Conservation (phyloP, 2,329 filamentous ascomycete species). For the Cladosporium sp. region DNA sequence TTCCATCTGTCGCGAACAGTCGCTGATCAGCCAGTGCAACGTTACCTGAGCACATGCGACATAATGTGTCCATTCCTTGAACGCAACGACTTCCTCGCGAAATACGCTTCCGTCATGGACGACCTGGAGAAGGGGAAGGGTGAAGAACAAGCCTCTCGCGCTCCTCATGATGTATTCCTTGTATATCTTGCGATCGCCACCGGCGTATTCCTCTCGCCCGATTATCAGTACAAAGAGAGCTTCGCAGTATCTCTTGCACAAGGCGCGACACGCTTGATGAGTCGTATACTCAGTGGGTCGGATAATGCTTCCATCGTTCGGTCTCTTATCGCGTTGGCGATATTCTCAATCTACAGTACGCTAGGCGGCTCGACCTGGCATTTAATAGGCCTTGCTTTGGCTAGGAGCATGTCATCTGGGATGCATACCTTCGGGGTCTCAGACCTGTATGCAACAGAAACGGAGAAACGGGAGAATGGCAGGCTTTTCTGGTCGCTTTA, state of each 20-base stretch:
- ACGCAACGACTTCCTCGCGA: neutral
- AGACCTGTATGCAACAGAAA: neutral
- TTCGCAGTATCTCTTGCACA: neutral
- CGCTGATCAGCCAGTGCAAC: neutral
- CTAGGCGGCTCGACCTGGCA: constrained; percentile 6
- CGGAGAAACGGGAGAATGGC: neutral
- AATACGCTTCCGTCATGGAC: neutral
- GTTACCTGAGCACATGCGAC: neutral
- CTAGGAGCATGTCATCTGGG: constrained; percentile 4
- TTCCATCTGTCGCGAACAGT: neutral
- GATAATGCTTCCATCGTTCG: neutral
- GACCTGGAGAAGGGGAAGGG: neutral
- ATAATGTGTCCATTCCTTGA: constrained; percentile 2
- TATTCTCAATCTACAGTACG: constrained; percentile 1
- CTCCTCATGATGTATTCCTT: neutral
- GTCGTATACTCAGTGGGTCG: neutral
- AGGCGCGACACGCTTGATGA: neutral
- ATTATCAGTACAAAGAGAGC: neutral
- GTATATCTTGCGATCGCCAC: neutral
- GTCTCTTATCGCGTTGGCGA: neutral
- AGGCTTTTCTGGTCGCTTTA: constrained; percentile 7
- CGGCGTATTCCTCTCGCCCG: neutral
- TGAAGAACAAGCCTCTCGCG: neutral
- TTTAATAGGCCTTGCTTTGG: constrained; percentile 5
- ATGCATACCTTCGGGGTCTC: constrained; percentile 6